Base-by-base conservation (phyloP, 495 filamentous ascomycete genomes). In the Hyaloscypha finlandica region DNA sequence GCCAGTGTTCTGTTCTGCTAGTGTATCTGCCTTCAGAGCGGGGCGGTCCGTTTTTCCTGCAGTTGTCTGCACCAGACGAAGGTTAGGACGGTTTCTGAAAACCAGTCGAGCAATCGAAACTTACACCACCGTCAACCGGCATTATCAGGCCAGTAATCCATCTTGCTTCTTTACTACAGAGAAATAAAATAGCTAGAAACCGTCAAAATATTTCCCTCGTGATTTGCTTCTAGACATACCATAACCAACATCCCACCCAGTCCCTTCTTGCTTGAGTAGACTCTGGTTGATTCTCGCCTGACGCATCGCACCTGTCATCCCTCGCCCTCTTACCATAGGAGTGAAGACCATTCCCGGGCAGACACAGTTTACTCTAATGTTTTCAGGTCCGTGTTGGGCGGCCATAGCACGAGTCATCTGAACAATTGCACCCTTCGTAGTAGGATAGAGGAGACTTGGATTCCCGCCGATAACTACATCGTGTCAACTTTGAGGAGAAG, bases 331-430 rank as follows among this genome's bases (percentile, higher is more conserved):
- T 76, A 87, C 83, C 85, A 87, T 87, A 0, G 85, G 84, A n/a
- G 84, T 87, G 62, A 82, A 88, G 6, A 88, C 75, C 82, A 86
- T 86, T 60, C 85, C 85, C 19, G 85, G 85, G 71, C 83, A 86
- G 5, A 88, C 85, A 58, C 85, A 86, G 58, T 88, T 88, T 1
- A 87, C 85, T 16, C 84, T 67, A 48, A 88, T 85, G 5, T 81
- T 80, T 8, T 85, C 78, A 4, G 57, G 39, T 0, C 77, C 84
- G 75, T 87, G 85, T 68, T 88, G 83, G 0, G 81, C 83, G 4
- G 84, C 84, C 84, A 86, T 86, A 6, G 83, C 83, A 19, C 84
- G 69, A 11, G 85, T 87, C 82, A 88, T 81, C 55, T 87, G 83
- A 0, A 87, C 77, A 8, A 87, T 77, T 0, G 85, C 85, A 0